A percentile compares a stretch with the other conserved stretches of the same genome.
Conservation (phyloP, 2,329 filamentous ascomycete genomes). For the Calycina herbarum region DNA sequence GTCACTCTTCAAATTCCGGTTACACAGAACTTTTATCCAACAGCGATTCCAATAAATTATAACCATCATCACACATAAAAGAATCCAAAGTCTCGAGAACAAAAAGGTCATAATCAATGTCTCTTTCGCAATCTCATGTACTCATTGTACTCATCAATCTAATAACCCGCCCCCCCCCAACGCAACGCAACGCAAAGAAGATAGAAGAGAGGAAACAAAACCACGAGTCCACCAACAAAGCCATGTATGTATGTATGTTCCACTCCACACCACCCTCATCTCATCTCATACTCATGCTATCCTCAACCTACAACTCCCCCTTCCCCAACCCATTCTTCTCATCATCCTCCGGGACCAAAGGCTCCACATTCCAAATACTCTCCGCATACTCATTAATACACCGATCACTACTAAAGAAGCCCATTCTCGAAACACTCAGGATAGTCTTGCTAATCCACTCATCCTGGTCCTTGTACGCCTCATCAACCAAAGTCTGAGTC, state of each 20-base stretch:
- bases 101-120: no score
- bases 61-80: no score
- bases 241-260: neutral
- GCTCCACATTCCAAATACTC: slow-evolving; percentile 95
- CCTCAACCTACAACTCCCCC: slow-evolving; percentile 13
- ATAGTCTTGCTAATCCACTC: slow-evolving; percentile 92
- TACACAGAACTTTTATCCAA: no score
- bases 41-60: no score
- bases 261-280: neutral
- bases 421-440: slow-evolving; percentile 86
- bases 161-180: no score
- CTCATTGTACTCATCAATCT: no score
- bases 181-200: no score
- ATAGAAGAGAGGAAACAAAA: no score
- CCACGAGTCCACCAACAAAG: neutral
- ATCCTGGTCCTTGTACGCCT: slow-evolving; percentile 88
- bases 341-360: slow-evolving; percentile 41
- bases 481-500: slow-evolving; percentile 87
- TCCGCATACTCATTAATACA: slow-evolving; percentile 98
- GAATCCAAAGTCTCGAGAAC: no score
- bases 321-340: slow-evolving; percentile 8
- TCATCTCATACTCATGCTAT: neutral
- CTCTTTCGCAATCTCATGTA: no score
- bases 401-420: slow-evolving; percentile 92
- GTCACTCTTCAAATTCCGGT: no score